Base-by-base conservation (phyloP, 495 filamentous ascomycete species). In the Patellaria atrata region DNA sequence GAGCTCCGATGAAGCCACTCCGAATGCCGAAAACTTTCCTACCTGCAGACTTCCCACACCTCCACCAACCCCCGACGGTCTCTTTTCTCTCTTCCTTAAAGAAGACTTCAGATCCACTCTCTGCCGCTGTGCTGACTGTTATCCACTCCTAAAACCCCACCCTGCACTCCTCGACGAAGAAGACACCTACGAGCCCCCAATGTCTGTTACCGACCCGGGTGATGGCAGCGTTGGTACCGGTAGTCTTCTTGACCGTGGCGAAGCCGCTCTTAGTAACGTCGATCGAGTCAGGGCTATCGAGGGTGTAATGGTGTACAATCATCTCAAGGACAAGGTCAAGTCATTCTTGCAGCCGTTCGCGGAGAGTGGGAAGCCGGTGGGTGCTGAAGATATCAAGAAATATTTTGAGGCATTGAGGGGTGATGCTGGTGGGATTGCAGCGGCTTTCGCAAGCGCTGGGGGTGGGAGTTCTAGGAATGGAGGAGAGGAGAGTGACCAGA, bases 281-380 rank as follows among this genome's bases (percentile, higher is more conserved):
- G 89, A 96, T 53, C 75, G 89, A 2, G 85, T 96, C 12, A 63
- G 75, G 13, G 89, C 89, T 3, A 94, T 97, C 42, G 86, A 97
- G 55, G 89, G 89, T 13, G 87, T 91, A 8, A 93, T 94, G 83
- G 83, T 81, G 9, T 97, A 94, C 55, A 94, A 94, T 46, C 75
- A 89, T 42, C 68, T 97, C 14, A 86, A 87, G 44, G 87, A 94
- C 30, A 86, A 87, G 48, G 73, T 97, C 10, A 94, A 84, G 66
- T 71, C 71, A 3, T 96, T 97, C 52, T 68, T 97, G 38, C 69
- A 79, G 50, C 81, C 92, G 33, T 97, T 93, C 58, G 89, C 89
- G 3, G 87, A 92, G 54, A 84, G 74, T 40, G 85, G 85, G 1
- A 58, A 78, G 56, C 71, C 76, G 2, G 84, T 97, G 9, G 74